Evolutionary conservation across 495 filamentous ascomycete genomes (phyloP), one percentile per base, ranked within the genome.

Genomic region (Hypomontagnella monticulosa): DNA sequence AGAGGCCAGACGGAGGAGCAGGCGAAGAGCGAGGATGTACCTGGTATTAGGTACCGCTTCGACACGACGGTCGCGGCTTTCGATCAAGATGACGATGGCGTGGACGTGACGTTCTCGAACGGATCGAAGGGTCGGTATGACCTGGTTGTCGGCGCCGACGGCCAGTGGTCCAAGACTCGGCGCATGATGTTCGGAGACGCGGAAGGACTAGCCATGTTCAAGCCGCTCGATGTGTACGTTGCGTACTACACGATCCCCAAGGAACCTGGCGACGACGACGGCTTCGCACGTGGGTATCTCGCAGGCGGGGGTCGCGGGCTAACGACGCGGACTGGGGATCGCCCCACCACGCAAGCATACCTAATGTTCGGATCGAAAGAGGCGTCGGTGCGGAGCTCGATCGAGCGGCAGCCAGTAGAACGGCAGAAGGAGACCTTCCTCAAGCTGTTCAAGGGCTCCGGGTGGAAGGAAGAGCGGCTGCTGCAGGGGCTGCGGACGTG

Each of bases 71-170:
- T 59, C 0, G 62, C 42, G 2, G 16, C 23, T 1, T 4, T 73
- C 10, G 10, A 48, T 0, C 70, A 73, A 34, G 70, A 68, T 23
- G 60, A 43, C 40, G 57, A 60, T 1, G 59, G 43, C 16, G 71
- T 65, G 1, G 47, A 62, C 37, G 67, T 57, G n/a, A 66, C 66
- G 1, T 63, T 85, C 48, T 73, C 73, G 0, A 66, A 80, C 46
- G 79, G 80, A 0, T 43, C 27, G 5, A 56, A 36, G 20, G 51
- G 63, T 3, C 61, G 47, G 0, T 85, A 78, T 55, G 81, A 86
- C 70, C 66, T 85, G 12, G 63, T 85, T 7, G 73, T 85, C 43
- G 82, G 72, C 10, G 81, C 81, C 0, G 83, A 86, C 74, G 84
- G 84, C 4, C 70, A 76, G 20, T 65, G 73, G 19, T 85, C 82